A percentile compares a stretch with the other conserved stretches of the same genome.
phyloP scores from a whole-genome alignment of 2,329 filamentous ascomycete genomes.

The Phyllosticta citribraziliensis region DNA sequence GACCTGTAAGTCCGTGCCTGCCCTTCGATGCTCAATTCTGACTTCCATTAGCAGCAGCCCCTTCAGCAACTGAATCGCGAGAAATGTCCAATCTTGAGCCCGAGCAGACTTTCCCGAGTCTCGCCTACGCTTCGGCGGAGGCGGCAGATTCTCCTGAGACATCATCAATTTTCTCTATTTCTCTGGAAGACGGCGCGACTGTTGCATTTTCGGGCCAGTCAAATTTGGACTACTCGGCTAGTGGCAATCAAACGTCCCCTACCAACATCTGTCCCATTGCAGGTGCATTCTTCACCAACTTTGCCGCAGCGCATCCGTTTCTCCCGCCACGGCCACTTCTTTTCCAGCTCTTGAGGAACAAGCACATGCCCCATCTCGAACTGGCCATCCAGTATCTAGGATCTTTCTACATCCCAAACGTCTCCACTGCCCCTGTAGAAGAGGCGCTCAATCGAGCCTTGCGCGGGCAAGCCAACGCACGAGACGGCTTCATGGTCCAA shows the following conservation, averaged over 20 bases:
- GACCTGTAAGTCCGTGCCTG: neutral
- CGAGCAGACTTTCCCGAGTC: neutral
- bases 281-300: slow-evolving; percentile 44
- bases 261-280: slow-evolving; percentile 7
- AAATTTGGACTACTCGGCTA: neutral
- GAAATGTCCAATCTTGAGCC: neutral
- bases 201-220: neutral
- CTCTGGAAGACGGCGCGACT: neutral
- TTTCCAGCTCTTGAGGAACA: slow-evolving; percentile 31
- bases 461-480: slow-evolving; percentile 21
- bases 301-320: slow-evolving; percentile 47
- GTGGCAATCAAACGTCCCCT: slow-evolving; percentile 1
- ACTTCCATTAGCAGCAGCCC: neutral
- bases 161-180: neutral
- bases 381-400: slow-evolving; percentile 49
- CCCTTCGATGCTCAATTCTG: neutral
- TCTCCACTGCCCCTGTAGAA: slow-evolving; percentile 37
- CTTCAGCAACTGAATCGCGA: neutral
- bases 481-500: slow-evolving; percentile 55
- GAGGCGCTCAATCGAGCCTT: slow-evolving; percentile 25
- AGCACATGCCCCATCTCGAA: slow-evolving; percentile 34
- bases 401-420: slow-evolving; percentile 41
- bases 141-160: neutral
- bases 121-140: neutral
- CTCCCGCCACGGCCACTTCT: slow-evolving; percentile 39